These are phyloP conservation scores for Chytriomyces sp. DNA, from an alignment of 192 early-diverging fungal species.

Conservation along the genomic window DNA sequence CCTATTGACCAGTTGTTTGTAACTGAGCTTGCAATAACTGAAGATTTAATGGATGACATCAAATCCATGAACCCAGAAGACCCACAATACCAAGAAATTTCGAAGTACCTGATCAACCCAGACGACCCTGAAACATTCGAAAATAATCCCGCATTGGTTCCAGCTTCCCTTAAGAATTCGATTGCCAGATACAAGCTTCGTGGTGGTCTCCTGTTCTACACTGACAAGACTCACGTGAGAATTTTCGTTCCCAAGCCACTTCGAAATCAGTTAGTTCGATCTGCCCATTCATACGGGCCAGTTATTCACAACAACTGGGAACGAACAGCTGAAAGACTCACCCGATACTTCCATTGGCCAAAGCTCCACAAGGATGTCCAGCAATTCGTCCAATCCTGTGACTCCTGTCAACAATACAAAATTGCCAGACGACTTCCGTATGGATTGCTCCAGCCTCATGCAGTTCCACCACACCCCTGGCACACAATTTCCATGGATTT, in stretches of 20 bases:
- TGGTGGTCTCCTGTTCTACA: not conserved
- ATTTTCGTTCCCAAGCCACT: slow-evolving; percentile 6
- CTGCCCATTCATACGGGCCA: not conserved
- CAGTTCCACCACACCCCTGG: not conserved
- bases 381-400: not conserved
- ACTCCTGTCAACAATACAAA: not conserved
- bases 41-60: too few species aligned
- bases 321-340: not conserved
- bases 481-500: not conserved
- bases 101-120: too few species aligned
- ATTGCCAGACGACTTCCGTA: slow-evolving; percentile 5
- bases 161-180: not conserved
- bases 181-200: not conserved
- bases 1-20: too few species aligned
- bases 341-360: slow-evolving; percentile 16
- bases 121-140: not conserved
- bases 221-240: not conserved
- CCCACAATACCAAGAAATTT: too few species aligned
- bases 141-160: not conserved
- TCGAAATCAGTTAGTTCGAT: not conserved
- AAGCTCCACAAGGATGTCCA: not conserved
- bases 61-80: too few species aligned
- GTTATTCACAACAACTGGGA: too few species aligned
- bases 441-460: not conserved
- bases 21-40: too few species aligned